Conservation (phyloP, 306 rosid genomes). For the Pyrus bretschneideri region DNA sequence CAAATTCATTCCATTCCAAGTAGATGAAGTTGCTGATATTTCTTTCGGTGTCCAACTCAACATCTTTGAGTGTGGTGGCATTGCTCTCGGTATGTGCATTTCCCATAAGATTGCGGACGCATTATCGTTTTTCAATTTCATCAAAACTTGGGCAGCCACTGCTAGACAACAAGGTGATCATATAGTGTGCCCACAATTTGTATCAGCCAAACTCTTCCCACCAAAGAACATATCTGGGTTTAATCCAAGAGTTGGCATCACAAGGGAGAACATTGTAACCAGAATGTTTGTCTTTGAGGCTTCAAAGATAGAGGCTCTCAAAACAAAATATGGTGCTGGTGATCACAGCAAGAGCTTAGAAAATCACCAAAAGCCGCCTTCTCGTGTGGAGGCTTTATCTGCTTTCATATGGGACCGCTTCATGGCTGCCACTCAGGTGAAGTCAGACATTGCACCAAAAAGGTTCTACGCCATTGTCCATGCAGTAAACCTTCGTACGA, state of each 20-base stretch:
- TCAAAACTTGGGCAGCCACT: constrained; percentile 38
- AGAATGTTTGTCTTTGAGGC: constrained; percentile 45
- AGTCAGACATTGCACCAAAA: not conserved
- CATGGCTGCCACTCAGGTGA: constrained; percentile 21
- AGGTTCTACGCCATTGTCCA: constrained; percentile 23
- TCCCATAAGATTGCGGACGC: constrained; percentile 58
- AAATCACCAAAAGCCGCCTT: constrained; percentile 20
- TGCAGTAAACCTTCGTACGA: constrained; percentile 45
- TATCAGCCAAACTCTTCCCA: constrained; percentile 46
- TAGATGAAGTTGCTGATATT: constrained; percentile 24
- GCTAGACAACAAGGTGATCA: constrained; percentile 15
- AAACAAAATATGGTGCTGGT: constrained; percentile 13
- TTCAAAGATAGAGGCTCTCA: constrained; percentile 31
- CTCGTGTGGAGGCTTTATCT: constrained; percentile 49
- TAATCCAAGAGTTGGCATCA: constrained; percentile 23
- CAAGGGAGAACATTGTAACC: constrained; percentile 26
- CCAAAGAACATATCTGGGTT: constrained; percentile 26
- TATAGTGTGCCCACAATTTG: constrained; percentile 26
- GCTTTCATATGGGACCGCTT: constrained; percentile 57
- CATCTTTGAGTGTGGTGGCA: constrained; percentile 44
- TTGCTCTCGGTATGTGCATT: constrained; percentile 41
- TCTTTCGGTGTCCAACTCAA: constrained; percentile 47
- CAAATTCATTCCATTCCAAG: constrained; percentile 36
- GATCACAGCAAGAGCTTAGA: not conserved
- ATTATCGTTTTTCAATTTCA: constrained; percentile 31